Base-by-base conservation (phyloP, 225 moss, liverwort and hornwort genomes). In the Polytrichum formosum region DNA sequence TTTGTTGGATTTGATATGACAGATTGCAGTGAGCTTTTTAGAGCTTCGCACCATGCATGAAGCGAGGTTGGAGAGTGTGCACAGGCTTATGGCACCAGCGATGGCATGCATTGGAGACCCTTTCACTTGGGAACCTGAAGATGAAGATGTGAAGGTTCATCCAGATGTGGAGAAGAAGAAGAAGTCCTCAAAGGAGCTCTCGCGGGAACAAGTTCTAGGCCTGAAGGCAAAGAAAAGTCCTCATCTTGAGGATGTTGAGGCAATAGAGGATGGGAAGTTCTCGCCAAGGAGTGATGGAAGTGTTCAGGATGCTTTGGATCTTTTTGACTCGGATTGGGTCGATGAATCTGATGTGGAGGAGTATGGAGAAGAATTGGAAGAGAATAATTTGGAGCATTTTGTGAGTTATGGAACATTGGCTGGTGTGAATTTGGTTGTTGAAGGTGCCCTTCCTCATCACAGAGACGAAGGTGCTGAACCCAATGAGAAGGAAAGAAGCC, bases 391-490 rank as follows among this genome's bases (percentile, higher is more conserved):
- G 61, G 86, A 91, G 67, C 90, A 92, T 30, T 88, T 91, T 23
- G 90, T 98, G 63, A 94, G 94, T 78, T 98, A 98, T 46, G 98
- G 98, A 79, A 98, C 98, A 65, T 68, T 98, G 35, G 76, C 92
- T 55, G 98, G 98, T 20, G 91, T 91, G 28, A 98, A 98, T 71
- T 82, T 98, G 27, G 90, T 98, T 2, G 92, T 94, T 28, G 94
- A 94, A 79, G 92, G 95, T 69, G 98, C 95, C 27, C 82, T 98
- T 67, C 94, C 94, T 21, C 91, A 94, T 56, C 85, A 92, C 72
- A 86, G 84, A 28, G 91, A 94, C 19, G 87, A 90, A 65, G 79
- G 71, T 64, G 79, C 62, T 68, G 67, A 65, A 30, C 65, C 73
- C 69, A 74, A 81, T 67, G 88, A 83, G 56, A 72, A 63, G 54